Evolutionary conservation across 2,329 filamentous ascomycete species (phyloP).

Genomic region (Chalaropsis ovoidea): DNA sequence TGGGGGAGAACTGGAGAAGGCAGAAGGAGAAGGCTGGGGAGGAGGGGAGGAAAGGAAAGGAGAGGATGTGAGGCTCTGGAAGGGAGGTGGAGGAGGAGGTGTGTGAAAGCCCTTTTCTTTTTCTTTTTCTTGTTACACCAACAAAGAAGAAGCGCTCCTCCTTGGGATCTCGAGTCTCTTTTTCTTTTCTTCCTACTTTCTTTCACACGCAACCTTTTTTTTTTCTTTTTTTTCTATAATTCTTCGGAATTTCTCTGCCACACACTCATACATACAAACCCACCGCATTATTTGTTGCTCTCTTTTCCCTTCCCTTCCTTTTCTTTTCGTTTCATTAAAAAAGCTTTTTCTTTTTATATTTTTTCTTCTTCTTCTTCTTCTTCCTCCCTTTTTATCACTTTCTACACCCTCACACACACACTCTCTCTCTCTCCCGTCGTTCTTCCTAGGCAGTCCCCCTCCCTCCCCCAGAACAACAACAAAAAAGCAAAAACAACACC

Average conservation of each 20-base stretch:
- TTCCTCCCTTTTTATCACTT: not conserved
- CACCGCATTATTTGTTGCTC: conserved; percentile 19
- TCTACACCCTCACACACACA: not conserved
- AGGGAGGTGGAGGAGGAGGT: not conserved
- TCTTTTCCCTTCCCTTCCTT: not conserved
- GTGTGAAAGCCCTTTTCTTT: not conserved
- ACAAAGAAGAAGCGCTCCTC: too few relatives aligned
- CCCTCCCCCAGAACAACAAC: too few relatives aligned
- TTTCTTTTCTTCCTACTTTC: conserved; percentile 21
- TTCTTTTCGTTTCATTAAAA: conserved; percentile 12
- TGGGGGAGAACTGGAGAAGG: not conserved
- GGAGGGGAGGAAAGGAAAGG: not conserved
- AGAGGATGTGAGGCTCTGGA: not conserved
- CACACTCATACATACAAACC: conserved; percentile 26
- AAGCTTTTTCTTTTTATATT: conserved; percentile 19
- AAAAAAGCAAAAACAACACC: too few relatives aligned
- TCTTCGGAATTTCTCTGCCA: conserved; percentile 12
- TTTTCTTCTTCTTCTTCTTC: not conserved
- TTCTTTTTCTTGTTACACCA: too few relatives aligned
- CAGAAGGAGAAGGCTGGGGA: not conserved
- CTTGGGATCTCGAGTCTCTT: not conserved
- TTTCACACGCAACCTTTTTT: not conserved
- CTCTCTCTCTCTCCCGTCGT: too few relatives aligned
- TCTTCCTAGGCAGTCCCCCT: too few relatives aligned
- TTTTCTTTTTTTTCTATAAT: conserved; percentile 23